Conservation (phyloP, 1,139 yeast species). For the Kodamaea arcana region DNA sequence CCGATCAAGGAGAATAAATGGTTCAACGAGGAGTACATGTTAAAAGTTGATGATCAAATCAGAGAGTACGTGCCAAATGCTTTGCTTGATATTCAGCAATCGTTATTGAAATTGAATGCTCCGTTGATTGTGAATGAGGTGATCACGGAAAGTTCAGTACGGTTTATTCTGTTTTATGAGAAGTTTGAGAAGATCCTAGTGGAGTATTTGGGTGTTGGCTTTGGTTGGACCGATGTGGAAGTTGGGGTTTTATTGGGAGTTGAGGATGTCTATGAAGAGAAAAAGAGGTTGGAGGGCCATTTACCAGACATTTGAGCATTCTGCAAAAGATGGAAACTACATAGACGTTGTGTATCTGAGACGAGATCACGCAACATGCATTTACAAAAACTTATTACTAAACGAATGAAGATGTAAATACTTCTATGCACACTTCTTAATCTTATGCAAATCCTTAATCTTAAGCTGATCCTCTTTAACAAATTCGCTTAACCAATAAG, state of each 20-base stretch:
- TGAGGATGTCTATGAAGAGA: constrained; percentile 27
- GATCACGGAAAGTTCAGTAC: constrained; percentile 43
- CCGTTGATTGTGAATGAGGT: constrained; percentile 59
- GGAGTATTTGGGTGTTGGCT: constrained; percentile 38
- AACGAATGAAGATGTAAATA: too few species aligned
- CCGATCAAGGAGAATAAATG: constrained; percentile 63
- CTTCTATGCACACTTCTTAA: too few species aligned
- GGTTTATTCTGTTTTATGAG: constrained; percentile 50
- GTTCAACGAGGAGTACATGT: constrained; percentile 43
- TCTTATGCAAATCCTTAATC: too few species aligned
- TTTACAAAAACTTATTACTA: too few species aligned
- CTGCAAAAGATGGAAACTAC: too few species aligned
- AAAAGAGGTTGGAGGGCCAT: too few species aligned
- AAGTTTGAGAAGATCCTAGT: constrained; percentile 39
- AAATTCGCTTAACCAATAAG: too few species aligned
- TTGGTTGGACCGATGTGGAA: constrained; percentile 55
- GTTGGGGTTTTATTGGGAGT: constrained; percentile 66
- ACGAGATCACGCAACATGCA: too few species aligned
- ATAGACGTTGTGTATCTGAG: too few species aligned
- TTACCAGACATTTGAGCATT: too few species aligned
- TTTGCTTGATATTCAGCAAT: constrained; percentile 56
- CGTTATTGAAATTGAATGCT: constrained; percentile 55
- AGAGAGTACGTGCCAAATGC: constrained; percentile 57
- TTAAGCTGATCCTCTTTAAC: too few species aligned
- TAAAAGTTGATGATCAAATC: constrained; percentile 38